Evolutionary conservation across 306 rosid genomes (phyloP), one percentile per base, ranked within the genome.

Genomic region (Gynostemma pentaphyllum): DNA sequence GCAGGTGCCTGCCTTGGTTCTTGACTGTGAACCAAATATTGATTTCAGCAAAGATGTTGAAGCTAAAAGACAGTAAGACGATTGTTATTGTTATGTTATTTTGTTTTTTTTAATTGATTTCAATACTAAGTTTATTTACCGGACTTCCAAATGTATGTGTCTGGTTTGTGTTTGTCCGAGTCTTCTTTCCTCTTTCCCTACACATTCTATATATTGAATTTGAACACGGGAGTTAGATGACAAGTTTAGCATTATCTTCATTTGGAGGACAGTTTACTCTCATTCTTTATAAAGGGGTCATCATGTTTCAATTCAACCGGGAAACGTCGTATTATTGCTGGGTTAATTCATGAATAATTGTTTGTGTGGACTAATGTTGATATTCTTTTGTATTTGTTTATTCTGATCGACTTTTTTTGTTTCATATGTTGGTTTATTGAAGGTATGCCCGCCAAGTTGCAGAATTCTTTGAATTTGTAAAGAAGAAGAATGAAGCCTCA

Each of bases 381-480:
- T 32, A 13, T 4, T 26, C 11, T 37, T 9, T 15, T 52, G 21
- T 7, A 32, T 19, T 21, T 32, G 40, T 18, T 51, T 48, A 29
- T 71, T 40, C 51, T 60, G 42, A 48, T 36, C 32, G 10, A 57
- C 36, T 59, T 3, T 37, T 21, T 10, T 2, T 5, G 0, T 27
- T 56, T 7, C 9, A 15, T 24, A 57, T 72, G 45, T 54, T 69
- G 51, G 29, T 62, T 62, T 66, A 70, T 41, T 73, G 83, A 81
- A 91, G 98, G 83, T 88, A 88, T 79, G 98, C 99, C 2, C 90
- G 87, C 32, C 99, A 92, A 77, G 95, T 92, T 53, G 96, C 96
- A 0, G 84, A 86, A 77, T 92, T 92, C 71, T 92, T 92, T 68
- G 95, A 86, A 73, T 92, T 79, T 71, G 99, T 92, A 48, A 92